Percentiles rank a stretch among this genome's conserved stretches.
These are phyloP conservation scores for Schizonepeta tenuifolia DNA, from an alignment of 257 asterid species.

Conservation along the genomic window DNA sequence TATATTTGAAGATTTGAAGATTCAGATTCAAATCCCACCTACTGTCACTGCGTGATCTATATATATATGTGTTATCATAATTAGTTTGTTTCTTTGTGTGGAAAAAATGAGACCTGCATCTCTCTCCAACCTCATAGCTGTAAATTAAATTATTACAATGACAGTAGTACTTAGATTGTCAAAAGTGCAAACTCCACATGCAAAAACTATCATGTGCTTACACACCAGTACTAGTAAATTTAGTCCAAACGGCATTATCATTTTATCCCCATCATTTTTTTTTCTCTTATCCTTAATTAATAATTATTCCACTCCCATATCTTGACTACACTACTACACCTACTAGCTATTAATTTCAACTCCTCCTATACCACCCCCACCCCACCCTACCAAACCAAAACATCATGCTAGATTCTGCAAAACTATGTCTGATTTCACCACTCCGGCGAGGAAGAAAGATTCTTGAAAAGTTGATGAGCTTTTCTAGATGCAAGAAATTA, in stretches of 20 bases:
- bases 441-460: conserved; percentile 32
- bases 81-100: background rate
- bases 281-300: background rate
- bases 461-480: conserved; percentile 27
- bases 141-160: conserved; percentile 12
- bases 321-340: conserved; percentile 21
- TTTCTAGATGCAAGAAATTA: conserved; percentile 25
- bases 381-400: background rate
- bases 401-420: conserved; percentile 42
- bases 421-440: conserved; percentile 38
- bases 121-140: conserved; percentile 1
- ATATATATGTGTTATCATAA: background rate
- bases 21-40: background rate
- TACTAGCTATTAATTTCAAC: conserved; percentile 9
- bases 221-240: background rate
- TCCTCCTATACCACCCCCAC: background rate
- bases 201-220: conserved; percentile 25
- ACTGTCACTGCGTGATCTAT: background rate
- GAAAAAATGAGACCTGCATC: background rate
- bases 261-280: conserved; percentile 4
- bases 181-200: conserved; percentile 28
- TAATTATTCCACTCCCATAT: conserved; percentile 19
- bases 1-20: background rate
- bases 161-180: background rate
- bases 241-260: conserved; percentile 23